These are phyloP conservation scores for Penicillium cosmopolitanum DNA, from an alignment of 495 filamentous ascomycete genomes.

Conservation along the genomic window DNA sequence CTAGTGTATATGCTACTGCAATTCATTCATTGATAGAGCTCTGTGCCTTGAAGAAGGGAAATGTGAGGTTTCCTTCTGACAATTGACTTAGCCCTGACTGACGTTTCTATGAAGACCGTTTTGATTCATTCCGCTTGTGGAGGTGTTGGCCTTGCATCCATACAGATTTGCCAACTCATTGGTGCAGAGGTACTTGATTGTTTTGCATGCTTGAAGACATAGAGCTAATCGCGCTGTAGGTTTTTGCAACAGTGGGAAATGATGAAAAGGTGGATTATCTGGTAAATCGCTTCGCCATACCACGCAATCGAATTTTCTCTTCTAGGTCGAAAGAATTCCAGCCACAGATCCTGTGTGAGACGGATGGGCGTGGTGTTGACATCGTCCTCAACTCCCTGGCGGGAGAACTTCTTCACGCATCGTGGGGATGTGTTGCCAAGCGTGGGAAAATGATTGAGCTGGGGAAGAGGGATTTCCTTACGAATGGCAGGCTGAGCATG, in stretches of 20 bases:
- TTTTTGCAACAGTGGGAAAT: slow-evolving; percentile 46
- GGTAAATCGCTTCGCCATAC: slow-evolving; percentile 22
- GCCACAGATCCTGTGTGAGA: slow-evolving; percentile 16
- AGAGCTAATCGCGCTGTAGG: too few relatives aligned
- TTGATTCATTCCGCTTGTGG: slow-evolving; percentile 35
- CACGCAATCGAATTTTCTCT: slow-evolving; percentile 30
- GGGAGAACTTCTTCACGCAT: slow-evolving; percentile 33
- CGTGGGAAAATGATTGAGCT: slow-evolving; percentile 25
- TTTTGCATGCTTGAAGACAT: too few relatives aligned
- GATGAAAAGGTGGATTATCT: slow-evolving; percentile 44
- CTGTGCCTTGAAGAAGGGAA: background rate
- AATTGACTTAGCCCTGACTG: too few relatives aligned
- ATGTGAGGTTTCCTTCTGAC: background rate
- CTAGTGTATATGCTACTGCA: background rate
- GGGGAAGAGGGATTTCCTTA: slow-evolving; percentile 27
- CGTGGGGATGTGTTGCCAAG: slow-evolving; percentile 33
- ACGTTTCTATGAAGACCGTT: slow-evolving; percentile 1
- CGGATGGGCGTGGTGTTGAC: slow-evolving; percentile 33
- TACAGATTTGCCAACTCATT: slow-evolving; percentile 24
- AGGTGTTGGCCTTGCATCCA: slow-evolving; percentile 24
- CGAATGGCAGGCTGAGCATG: slow-evolving; percentile 6
- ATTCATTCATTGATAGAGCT: background rate
- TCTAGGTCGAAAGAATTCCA: slow-evolving; percentile 21
- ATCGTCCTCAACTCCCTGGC: slow-evolving; percentile 39
- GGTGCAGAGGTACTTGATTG: slow-evolving; percentile 26